Conservation (phyloP, 2,329 filamentous ascomycete species). For the Stemphylium lycopersici region DNA sequence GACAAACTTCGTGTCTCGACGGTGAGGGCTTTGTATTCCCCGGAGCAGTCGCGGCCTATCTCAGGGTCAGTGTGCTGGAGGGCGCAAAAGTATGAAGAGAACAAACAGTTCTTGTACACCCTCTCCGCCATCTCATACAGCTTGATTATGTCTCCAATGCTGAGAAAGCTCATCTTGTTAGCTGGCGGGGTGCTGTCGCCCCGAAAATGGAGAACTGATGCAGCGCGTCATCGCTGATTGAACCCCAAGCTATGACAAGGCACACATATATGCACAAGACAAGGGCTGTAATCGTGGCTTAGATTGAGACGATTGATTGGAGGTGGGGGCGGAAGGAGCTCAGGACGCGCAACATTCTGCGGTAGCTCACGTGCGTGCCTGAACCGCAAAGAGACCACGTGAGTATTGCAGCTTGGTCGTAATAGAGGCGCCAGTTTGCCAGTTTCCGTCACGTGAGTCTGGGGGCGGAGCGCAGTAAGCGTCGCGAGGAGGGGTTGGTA, state of each 20-base stretch:
- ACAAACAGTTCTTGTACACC: constrained; percentile 37
- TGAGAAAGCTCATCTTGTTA: constrained; percentile 33
- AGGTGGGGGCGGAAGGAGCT: constrained; percentile 1
- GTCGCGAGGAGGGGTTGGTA: too few relatives aligned
- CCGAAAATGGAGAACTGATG: background rate
- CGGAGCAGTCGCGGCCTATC: constrained; percentile 38
- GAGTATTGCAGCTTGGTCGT: background rate
- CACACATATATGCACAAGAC: background rate
- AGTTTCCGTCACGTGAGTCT: too few relatives aligned
- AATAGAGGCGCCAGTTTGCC: too few relatives aligned
- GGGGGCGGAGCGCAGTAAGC: too few relatives aligned
- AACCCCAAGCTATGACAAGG: background rate
- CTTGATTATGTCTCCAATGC: constrained; percentile 36
- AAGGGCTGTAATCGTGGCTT: constrained; percentile 2
- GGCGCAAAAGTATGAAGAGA: background rate
- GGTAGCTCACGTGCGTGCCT: background rate
- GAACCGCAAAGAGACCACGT: background rate
- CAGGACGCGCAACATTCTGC: background rate
- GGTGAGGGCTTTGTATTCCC: constrained; percentile 37
- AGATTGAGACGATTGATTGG: constrained; percentile 1
- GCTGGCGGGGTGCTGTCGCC: background rate
- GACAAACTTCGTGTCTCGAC: constrained; percentile 33
- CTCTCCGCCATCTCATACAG: constrained; percentile 31
- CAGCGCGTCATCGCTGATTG: background rate
- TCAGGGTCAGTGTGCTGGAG: background rate